A percentile compares a stretch with the other conserved stretches of the same genome.
Conservation (phyloP, 441 rosid genomes). For the Mallotus repandus region DNA sequence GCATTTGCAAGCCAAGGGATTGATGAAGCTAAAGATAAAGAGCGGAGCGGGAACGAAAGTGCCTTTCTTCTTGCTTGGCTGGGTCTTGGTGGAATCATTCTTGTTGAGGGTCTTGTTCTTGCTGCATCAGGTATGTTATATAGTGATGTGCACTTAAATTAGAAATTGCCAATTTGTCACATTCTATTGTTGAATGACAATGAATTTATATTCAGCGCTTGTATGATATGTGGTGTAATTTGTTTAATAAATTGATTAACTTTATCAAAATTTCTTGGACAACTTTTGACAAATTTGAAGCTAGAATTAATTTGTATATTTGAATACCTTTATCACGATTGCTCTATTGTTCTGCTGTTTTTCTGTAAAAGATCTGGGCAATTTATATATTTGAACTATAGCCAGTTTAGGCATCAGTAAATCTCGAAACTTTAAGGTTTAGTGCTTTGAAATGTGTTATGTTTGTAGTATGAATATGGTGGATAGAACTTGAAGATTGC, state of each 20-base stretch:
- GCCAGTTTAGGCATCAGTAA: background rate
- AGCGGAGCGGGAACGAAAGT: slow-evolving; percentile 61
- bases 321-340: no score
- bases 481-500: no score
- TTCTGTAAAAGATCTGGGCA: background rate
- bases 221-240: background rate
- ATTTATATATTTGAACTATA: background rate
- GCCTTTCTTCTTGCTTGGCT: slow-evolving; percentile 90
- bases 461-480: no score
- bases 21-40: slow-evolving; percentile 58
- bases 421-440: no score
- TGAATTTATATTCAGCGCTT: background rate
- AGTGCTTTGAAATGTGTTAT: no score
- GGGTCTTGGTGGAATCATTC: slow-evolving; percentile 74
- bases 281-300: no score
- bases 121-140: slow-evolving; percentile 66
- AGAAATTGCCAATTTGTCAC: background rate
- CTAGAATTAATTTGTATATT: no score
- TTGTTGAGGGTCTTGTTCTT: slow-evolving; percentile 64
- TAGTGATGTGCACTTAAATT: no score
- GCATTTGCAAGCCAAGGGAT: slow-evolving; percentile 42
- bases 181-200: no score
- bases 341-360: background rate
- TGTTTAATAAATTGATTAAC: background rate
- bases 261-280: background rate